Base-by-base conservation (phyloP, 2,329 filamentous ascomycete genomes). In the Leptographium wingfieldii region DNA sequence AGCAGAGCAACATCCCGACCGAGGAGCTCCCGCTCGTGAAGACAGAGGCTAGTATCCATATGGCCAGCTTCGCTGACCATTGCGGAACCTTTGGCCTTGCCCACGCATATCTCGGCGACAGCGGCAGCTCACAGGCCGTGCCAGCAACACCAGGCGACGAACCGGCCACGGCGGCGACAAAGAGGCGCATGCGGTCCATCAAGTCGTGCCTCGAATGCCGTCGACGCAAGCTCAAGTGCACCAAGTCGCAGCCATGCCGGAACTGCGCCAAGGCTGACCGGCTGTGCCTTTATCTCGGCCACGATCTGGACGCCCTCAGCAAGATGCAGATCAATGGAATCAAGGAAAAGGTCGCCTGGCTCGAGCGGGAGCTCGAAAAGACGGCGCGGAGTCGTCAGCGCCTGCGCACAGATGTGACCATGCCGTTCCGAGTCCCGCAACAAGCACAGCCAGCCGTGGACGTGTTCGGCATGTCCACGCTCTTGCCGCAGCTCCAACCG, bases 141-240 rank as follows among this genome's bases (percentile, higher is more conserved):
- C 12, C 48, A 16, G 14, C 48, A 25, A 51, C 48, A 25, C 11
- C 22, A 10, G 9, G 25, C 7, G 38, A 25, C 4, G 49, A 52
- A 27, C 27, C 49, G 27, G 27, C 49, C 6, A 27, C 19, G 12
- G 19, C 56, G 25, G 27, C 43, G 16, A 58, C 22, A 4, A 58
- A 53, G 27, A 75, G 84, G 53, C 76, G 84, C 64, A 81, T 86
- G 74, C 77, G 82, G 67, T 80, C 86, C 76, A 85, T 88, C 70
- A 80, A 81, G 63, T 86, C 83, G 33, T 89, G 85, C 69, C 77
- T 86, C 40, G 83, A 87, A 70, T 90, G 86, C 68, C 80, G 88
- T 48, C 81, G 87, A 27, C 80, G 88, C 49, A 92, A 92, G 72
- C 76, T 91, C 60, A 89, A 88, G 70, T 92, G 88, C 73, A 85